These are phyloP conservation scores for Saccharomycopsis selenospora DNA, from an alignment of 805 yeast species.

Conservation along the genomic window DNA sequence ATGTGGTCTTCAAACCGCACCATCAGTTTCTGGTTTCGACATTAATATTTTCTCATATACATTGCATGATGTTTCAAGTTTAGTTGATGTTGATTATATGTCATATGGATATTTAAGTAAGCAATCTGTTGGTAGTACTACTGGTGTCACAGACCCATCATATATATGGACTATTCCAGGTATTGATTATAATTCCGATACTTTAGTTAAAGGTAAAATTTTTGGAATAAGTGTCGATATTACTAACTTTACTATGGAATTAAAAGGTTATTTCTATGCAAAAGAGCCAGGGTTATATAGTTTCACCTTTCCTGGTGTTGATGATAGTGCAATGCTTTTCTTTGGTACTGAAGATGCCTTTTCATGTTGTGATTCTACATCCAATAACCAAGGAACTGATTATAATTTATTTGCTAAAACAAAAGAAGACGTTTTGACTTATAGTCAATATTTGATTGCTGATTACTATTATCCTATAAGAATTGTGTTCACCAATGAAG, in stretches of 20 bases:
- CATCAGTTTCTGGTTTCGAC: conserved; percentile 4
- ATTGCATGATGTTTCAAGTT: background rate
- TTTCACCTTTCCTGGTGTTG: conserved; percentile 24
- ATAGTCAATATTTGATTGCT: conserved; percentile 16
- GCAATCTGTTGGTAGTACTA: background rate
- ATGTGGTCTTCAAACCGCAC: background rate
- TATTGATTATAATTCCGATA: background rate
- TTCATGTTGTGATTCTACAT: conserved; percentile 29
- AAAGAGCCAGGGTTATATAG: conserved; percentile 28
- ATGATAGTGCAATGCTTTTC: conserved; percentile 31
- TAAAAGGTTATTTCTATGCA: conserved; percentile 28
- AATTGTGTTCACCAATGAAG: conserved; percentile 24
- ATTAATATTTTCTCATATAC: background rate
- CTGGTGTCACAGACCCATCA: background rate
- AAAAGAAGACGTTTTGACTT: background rate
- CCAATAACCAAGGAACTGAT: background rate
- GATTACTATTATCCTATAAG: conserved; percentile 29
- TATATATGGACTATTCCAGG: background rate
- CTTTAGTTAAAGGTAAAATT: conserved; percentile 4
- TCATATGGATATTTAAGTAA: background rate
- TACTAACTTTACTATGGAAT: conserved; percentile 25
- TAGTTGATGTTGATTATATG: background rate
- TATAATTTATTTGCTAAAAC: background rate
- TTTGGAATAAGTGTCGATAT: conserved; percentile 21
- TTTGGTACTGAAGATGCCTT: conserved; percentile 30